phyloP scores from a whole-genome alignment of 1,139 yeast species.

The Diutina rugosa region DNA sequence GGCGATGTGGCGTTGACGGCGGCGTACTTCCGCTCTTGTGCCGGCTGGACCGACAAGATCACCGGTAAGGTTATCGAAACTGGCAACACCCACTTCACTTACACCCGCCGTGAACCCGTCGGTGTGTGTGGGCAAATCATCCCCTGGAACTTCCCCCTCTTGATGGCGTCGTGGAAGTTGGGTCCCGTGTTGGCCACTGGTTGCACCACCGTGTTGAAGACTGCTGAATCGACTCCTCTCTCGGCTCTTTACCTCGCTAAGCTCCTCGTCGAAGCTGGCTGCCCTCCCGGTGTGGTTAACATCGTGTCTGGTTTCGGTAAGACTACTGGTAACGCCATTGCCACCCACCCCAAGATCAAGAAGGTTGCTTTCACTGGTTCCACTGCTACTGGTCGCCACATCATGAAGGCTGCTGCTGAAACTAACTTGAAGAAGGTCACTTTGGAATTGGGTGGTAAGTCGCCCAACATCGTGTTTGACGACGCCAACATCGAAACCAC shows the following conservation, averaged over 20 bases:
- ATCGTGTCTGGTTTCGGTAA: constrained; percentile 69
- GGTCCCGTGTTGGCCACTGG: constrained; percentile 80
- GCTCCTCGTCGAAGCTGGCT: constrained; percentile 53
- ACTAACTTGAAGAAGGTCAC: constrained; percentile 61
- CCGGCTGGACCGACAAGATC: constrained; percentile 17
- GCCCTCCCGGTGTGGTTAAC: constrained; percentile 74
- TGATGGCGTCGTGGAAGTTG: constrained; percentile 78
- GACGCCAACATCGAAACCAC: constrained; percentile 61
- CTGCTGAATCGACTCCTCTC: constrained; percentile 78
- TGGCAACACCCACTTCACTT: constrained; percentile 14
- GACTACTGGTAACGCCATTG: constrained; percentile 64
- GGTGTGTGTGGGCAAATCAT: constrained; percentile 77
- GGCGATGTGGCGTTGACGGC: constrained; percentile 10
- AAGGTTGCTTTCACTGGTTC: constrained; percentile 84
- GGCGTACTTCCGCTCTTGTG: constrained; percentile 14
- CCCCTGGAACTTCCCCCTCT: constrained; percentile 83
- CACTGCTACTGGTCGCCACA: constrained; percentile 66
- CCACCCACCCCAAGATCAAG: constrained; percentile 54
- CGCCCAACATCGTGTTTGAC: constrained; percentile 66
- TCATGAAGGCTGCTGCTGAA: constrained; percentile 59
- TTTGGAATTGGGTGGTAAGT: constrained; percentile 79
- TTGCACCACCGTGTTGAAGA: constrained; percentile 66
- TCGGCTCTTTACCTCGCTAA: constrained; percentile 57
- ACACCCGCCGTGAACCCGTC: constrained; percentile 45
- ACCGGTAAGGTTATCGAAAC: constrained; percentile 12